These are phyloP conservation scores for Cystobasidium sp. DNA, from an alignment of 1,284 basidiomycete species.

Conservation along the genomic window DNA sequence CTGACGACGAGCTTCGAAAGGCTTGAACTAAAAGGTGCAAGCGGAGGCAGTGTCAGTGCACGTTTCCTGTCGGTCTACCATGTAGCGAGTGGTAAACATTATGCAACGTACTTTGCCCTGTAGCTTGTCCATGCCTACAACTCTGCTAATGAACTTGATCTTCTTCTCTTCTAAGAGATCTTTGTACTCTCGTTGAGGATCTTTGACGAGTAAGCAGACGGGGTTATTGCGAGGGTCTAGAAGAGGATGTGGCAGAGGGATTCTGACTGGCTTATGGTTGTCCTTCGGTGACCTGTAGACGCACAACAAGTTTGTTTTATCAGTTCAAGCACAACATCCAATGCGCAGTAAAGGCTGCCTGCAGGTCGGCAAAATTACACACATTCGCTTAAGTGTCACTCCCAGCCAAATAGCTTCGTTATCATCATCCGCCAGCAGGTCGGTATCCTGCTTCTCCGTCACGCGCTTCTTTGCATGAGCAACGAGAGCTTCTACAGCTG, in stretches of 20 bases:
- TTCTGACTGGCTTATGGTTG: constrained; percentile 78
- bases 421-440: constrained; percentile 78
- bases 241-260: constrained; percentile 78
- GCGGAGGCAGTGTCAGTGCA: neutral
- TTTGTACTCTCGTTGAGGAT: constrained; percentile 95
- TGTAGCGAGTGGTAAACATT: neutral
- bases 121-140: constrained; percentile 87
- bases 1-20: constrained; percentile 84
- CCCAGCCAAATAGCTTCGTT: constrained; percentile 79
- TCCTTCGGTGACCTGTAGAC: constrained; percentile 63
- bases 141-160: constrained; percentile 85
- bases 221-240: constrained; percentile 76
- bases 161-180: constrained; percentile 77
- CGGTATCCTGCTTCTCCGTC: constrained; percentile 68
- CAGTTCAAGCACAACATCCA: neutral
- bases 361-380: constrained; percentile 8
- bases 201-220: constrained; percentile 90
- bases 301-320: neutral
- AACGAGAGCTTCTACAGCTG: constrained; percentile 76
- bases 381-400: constrained; percentile 77
- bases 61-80: neutral
- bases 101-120: constrained; percentile 68
- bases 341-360: neutral
- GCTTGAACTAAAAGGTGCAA: constrained; percentile 66
- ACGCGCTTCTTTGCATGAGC: constrained; percentile 69